Evolutionary conservation across 768 basidiomycete species (phyloP), one percentile per base, ranked within the genome.

Genomic region (Nidularia pulvinata): DNA sequence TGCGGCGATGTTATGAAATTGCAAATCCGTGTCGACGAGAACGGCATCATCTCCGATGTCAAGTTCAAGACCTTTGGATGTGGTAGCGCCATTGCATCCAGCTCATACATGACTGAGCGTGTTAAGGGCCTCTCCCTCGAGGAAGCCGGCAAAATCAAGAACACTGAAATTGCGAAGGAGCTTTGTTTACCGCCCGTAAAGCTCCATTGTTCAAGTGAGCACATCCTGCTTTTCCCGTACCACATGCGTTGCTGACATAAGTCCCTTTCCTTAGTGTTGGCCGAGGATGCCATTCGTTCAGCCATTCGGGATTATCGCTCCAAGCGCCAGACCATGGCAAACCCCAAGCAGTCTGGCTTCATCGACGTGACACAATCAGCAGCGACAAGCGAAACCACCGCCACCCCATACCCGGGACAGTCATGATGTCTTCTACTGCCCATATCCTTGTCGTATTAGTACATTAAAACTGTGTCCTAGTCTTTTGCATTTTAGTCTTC

Each of bases 41-140:
- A 91, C 35, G 94, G 95, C 35, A 83, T 98, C 71, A 99, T 99
- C 65, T 91, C 89, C 47, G 97, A 99, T 67, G 97, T 98, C 73
- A 97, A 96, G 75, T 98, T 98, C 81, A 99, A 98, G 80, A 98
- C 97, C 0, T 98, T 99, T 70, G 96, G 97, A 2, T 98, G 97
- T 69, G 97, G 97, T 50, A 95, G 93, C 59, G 95, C 95, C 61
- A 99, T 99, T 55, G 97, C 97, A 1, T 96, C 94, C 1, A 95
- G 93, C 65, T 95, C 93, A 6, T 99, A 96, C 69, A 95, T 98
- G 92, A 99, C 97, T 14, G 96, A 99, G 75, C 90, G 95, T 49
- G 96, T 99, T 56, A 96, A 88, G 74, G 97, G 97, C 25, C 80
- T 98, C 56, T 88, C 89, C 7, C 73, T 99, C 52, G 97, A 98